Evolutionary conservation across 2,329 filamentous ascomycete genomes (phyloP).

Genomic region (Emergomyces pasteurianus): DNA sequence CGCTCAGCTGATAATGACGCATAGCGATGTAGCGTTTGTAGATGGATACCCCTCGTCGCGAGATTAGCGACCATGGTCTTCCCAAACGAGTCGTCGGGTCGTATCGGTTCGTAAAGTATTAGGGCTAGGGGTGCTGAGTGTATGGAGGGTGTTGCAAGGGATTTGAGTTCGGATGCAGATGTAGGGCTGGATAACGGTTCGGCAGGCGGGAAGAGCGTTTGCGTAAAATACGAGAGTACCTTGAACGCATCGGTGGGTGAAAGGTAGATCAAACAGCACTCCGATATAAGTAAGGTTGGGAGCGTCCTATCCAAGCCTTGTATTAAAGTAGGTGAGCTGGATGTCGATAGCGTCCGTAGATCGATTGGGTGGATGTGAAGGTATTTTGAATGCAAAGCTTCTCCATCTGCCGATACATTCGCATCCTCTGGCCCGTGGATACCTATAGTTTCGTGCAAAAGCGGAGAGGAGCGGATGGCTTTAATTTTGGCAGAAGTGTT

Average conservation of each 20-base stretch:
- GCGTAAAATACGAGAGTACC: constrained; percentile 55
- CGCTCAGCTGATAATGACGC: constrained; percentile 57
- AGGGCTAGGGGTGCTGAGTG: constrained; percentile 43
- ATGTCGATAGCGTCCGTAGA: constrained; percentile 46
- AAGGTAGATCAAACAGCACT: constrained; percentile 92
- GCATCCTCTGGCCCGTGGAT: constrained; percentile 19
- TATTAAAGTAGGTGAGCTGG: constrained; percentile 20
- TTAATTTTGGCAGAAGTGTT: constrained; percentile 58
- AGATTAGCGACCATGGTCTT: constrained; percentile 88
- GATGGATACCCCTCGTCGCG: constrained; percentile 63
- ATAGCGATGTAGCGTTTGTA: constrained; percentile 72
- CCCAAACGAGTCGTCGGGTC: constrained; percentile 75
- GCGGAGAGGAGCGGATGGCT: constrained; percentile 24
- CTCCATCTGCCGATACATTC: constrained; percentile 26
- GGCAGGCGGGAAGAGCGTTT: constrained; percentile 30
- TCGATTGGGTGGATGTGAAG: constrained; percentile 55
- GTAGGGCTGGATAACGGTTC: constrained; percentile 26
- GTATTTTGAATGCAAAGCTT: constrained; percentile 34
- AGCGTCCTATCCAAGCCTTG: constrained; percentile 42
- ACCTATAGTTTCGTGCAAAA: constrained; percentile 21
- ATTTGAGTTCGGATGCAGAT: constrained; percentile 1
- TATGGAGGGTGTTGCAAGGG: constrained; percentile 6
- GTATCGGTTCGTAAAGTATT: constrained; percentile 80
- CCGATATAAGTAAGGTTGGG: constrained; percentile 79
- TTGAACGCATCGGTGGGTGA: constrained; percentile 49